Base-by-base conservation (phyloP, 805 yeast genomes). In the Wickerhamiella lipophila region DNA sequence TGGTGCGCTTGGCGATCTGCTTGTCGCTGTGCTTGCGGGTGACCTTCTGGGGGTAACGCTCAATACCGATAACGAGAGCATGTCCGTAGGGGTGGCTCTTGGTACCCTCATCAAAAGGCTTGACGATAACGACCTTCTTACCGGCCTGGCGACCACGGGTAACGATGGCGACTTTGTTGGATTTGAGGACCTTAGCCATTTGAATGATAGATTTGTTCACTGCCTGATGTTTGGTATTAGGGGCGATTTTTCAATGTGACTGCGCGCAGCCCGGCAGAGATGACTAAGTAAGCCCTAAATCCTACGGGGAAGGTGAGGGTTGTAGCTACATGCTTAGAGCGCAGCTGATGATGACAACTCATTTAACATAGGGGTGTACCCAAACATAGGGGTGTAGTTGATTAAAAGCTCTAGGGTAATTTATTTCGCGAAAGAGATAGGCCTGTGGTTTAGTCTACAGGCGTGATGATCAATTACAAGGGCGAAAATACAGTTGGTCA, bases 71-170 rank as follows among this genome's bases (percentile, higher is more conserved):
- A 68, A 92, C 98, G 66, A 92, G 79, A 71, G 98, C 98, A 68
- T 92, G 97, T 72, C 96, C 95, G 84, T 87, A 92, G 68, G 94
- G 92, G 79, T 89, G 96, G 59, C 92, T 71, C 78, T 92, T 92
- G 77, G 97, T 78, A 71, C 98, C 98, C 69, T 92, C 96, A 69
- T 92, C 97, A 72, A 84, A 94, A 64, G 96, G 92, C 76, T 85
- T 87, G 71, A 92, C 88, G 70, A 92, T 87, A 72, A 92, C 98
- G 63, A 92, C 98, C 83, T 92, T 92, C 84, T 88, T 89, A 79
- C 98, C 98, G 72, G 98, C 98, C 85, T 79, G 89, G 79, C 98
- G 92, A 70, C 98, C 98, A 75, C 97, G 89, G 74, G 88, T 95
- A 73, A 92, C 88, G 77, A 92, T 88, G 78, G 97, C 96, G 82